Conservation (phyloP, 495 filamentous ascomycete genomes). For the Aspergillus biplanus region DNA sequence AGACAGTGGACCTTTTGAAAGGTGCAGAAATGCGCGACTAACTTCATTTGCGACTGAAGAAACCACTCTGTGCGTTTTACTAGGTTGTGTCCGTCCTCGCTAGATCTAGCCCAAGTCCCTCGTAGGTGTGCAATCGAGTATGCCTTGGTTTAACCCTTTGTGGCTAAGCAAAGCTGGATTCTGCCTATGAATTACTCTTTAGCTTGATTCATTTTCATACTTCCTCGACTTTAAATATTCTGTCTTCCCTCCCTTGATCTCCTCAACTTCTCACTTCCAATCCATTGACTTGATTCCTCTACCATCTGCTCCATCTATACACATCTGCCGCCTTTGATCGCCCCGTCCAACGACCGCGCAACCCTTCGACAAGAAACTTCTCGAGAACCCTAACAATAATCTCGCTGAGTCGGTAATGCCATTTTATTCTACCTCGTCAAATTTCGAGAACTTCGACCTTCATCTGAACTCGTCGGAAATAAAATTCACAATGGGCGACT, state of each 20-base stretch:
- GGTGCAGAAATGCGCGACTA: background rate
- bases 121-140: background rate
- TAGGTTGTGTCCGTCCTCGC: no score
- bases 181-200: background rate
- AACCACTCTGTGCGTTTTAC: background rate
- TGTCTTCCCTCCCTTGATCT: background rate
- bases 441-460: no score
- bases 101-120: background rate
- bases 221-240: background rate
- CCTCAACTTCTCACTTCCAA: background rate
- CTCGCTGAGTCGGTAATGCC: no score
- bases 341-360: no score
- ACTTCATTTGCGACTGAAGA: slow-evolving; percentile 3
- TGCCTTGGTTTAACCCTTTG: slow-evolving; percentile 8
- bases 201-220: slow-evolving; percentile 9
- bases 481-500: no score
- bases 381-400: no score
- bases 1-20: background rate
- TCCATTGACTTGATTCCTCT: background rate
- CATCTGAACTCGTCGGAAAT: no score
- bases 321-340: no score
- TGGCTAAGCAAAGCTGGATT: slow-evolving; percentile 4
- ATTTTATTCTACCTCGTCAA: no score
- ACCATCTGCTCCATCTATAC: no score
- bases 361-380: no score